Percentiles rank a stretch among this genome's conserved stretches.
Evolutionary conservation across 2,329 filamentous ascomycete species (phyloP).

Genomic region (Colletotrichum sp.): DNA sequence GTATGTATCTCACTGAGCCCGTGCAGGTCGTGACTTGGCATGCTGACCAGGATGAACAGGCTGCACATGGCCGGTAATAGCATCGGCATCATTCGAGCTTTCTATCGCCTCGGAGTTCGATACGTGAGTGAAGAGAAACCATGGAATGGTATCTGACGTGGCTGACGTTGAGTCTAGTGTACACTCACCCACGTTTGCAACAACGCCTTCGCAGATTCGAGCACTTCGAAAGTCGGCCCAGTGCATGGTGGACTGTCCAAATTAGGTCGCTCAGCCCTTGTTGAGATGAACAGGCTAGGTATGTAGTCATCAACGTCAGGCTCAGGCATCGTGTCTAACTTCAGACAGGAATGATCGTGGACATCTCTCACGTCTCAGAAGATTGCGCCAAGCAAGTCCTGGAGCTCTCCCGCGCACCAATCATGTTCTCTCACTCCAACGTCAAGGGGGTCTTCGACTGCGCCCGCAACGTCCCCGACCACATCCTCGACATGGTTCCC

Average conservation of each 20-base stretch:
- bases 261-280: conserved; percentile 28
- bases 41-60: not conserved
- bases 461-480: conserved; percentile 44
- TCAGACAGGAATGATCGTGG: conserved; percentile 27
- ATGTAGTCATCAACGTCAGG: not conserved
- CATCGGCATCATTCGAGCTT: conserved; percentile 34
- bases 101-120: conserved; percentile 35
- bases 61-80: conserved; percentile 36
- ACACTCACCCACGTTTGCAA: conserved; percentile 32
- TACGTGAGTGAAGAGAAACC: conserved; percentile 26
- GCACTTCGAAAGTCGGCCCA: conserved; percentile 26
- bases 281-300: conserved; percentile 40
- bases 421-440: conserved; percentile 37
- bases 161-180: not conserved
- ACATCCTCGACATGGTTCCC: conserved; percentile 35
- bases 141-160: rapidly evolving
- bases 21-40: not conserved
- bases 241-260: conserved; percentile 28
- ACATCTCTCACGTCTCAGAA: conserved; percentile 33
- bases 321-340: not conserved
- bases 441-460: conserved; percentile 24
- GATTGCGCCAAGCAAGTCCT: conserved; percentile 27
- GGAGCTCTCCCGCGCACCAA: conserved; percentile 26
- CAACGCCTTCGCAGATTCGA: conserved; percentile 29
- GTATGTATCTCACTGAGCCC: not conserved